These are phyloP conservation scores for Acanthamoeba royreba DNA, from an alignment of 208 protist genomes.

Conservation along the genomic window DNA sequence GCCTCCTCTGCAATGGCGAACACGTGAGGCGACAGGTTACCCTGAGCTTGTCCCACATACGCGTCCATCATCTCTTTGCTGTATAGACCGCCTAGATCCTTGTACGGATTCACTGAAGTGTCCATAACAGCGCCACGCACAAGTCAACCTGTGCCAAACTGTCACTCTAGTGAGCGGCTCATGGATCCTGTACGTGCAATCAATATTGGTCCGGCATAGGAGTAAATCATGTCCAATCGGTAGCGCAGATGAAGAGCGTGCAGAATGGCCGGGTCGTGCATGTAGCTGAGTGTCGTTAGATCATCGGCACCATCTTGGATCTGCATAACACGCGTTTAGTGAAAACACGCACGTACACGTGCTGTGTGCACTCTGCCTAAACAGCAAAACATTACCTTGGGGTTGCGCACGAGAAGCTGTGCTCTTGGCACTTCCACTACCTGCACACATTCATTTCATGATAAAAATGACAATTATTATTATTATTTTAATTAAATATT, in stretches of 20 bases:
- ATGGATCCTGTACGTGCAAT: constrained; percentile 8
- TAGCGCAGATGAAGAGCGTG: constrained; percentile 52
- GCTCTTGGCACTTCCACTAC: neutral
- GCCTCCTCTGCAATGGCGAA: constrained; percentile 63
- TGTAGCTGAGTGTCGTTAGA: constrained; percentile 72
- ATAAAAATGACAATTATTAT: neutral
- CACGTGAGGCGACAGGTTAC: constrained; percentile 68
- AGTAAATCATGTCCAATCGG: neutral
- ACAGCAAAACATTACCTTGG: neutral
- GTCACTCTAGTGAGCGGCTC: no score
- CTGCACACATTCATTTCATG: neutral
- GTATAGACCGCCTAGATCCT: constrained; percentile 71
- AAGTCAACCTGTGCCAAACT: no score
- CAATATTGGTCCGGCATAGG: constrained; percentile 14
- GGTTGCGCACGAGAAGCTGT: neutral
- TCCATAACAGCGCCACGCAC: no score
- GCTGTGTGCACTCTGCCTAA: neutral
- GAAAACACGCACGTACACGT: neutral
- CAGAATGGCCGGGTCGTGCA: constrained; percentile 77
- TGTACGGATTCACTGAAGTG: constrained; percentile 89
- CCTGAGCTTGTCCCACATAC: constrained; percentile 33
- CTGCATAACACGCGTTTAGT: neutral
- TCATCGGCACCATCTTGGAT: constrained; percentile 72
- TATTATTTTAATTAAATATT: neutral
- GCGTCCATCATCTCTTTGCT: constrained; percentile 47